Evolutionary conservation across 371 early-diverging fungal genomes (phyloP).

Genomic region (Mucor indicus): DNA sequence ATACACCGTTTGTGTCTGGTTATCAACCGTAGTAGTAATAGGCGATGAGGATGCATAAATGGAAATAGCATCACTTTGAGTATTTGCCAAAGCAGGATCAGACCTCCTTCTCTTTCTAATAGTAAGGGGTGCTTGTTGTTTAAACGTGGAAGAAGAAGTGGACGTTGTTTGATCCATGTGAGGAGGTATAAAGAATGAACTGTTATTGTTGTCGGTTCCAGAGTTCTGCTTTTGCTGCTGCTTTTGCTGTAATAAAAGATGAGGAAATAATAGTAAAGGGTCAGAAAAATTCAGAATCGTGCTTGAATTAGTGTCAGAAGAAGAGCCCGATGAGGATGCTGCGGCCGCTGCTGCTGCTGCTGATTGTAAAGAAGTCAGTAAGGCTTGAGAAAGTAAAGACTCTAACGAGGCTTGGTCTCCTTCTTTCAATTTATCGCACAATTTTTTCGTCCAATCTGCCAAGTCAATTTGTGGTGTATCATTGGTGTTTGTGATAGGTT

Average conservation of each 20-base stretch:
- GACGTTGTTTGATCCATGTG: conserved; percentile 15
- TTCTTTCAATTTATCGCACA: conserved; percentile 38
- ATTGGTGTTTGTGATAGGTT: neutral
- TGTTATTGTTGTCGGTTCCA: conserved; percentile 2
- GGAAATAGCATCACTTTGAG: conserved; percentile 47
- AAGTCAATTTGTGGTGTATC: conserved; percentile 9
- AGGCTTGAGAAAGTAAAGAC: conserved; percentile 35
- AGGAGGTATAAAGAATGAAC: neutral
- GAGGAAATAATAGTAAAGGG: conserved; percentile 30
- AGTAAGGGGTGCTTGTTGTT: neutral
- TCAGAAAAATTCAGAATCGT: conserved; percentile 30
- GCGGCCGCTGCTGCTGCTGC: neutral
- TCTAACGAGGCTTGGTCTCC: conserved; percentile 42
- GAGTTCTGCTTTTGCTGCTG: conserved; percentile 3
- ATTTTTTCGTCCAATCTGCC: conserved; percentile 32
- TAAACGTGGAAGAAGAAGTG: neutral
- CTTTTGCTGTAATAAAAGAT: conserved; percentile 15
- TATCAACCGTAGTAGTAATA: conserved; percentile 46
- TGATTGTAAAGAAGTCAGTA: conserved; percentile 15
- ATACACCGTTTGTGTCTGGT: conserved; percentile 48
- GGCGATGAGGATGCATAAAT: conserved; percentile 51
- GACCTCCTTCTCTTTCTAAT: conserved; percentile 37
- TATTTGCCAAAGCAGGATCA: conserved; percentile 46
- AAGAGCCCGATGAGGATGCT: neutral
- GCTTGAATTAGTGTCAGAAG: conserved; percentile 1